These are phyloP conservation scores for Copromyces sp. DNA, from an alignment of 495 filamentous ascomycete species.

Conservation along the genomic window DNA sequence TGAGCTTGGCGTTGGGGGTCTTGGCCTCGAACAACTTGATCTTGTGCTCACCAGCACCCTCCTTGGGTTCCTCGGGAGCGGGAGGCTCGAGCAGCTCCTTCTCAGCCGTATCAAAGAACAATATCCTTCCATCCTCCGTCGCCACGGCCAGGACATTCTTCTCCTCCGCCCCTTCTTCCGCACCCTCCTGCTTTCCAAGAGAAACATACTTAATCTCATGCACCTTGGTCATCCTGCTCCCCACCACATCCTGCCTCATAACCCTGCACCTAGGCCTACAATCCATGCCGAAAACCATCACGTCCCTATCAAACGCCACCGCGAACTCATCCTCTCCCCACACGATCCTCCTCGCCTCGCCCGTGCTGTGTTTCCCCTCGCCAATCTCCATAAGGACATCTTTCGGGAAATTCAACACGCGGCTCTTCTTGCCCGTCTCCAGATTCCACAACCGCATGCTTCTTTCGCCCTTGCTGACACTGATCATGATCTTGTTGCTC, in stretches of 20 bases:
- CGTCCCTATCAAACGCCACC: constrained; percentile 80
- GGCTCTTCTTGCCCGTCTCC: constrained; percentile 90
- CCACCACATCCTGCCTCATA: constrained; percentile 22
- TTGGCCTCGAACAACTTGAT: constrained; percentile 8
- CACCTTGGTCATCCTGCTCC: constrained; percentile 64
- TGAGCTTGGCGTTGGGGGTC: constrained; percentile 41
- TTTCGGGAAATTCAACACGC: constrained; percentile 72
- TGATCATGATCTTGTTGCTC: constrained; percentile 90
- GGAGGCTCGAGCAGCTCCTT: constrained; percentile 1
- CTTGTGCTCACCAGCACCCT: constrained; percentile 2
- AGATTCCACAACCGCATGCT: constrained; percentile 95
- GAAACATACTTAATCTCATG: constrained; percentile 66
- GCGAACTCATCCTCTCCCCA: constrained; percentile 86
- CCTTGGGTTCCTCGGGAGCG: constrained; percentile 8
- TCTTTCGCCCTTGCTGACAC: constrained; percentile 75
- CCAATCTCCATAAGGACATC: constrained; percentile 58
- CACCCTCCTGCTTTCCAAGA: constrained; percentile 11
- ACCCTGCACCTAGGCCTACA: constrained; percentile 67
- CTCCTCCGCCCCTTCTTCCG: constrained; percentile 24
- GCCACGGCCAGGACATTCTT: constrained; percentile 56
- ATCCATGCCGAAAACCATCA: constrained; percentile 77
- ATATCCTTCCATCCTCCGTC: constrained; percentile 84
- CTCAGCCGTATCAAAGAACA: constrained; percentile 52
- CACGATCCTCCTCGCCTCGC: constrained; percentile 73
- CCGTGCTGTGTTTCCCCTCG: constrained; percentile 63